A percentile compares a stretch with the other conserved stretches of the same genome.
phyloP scores from a whole-genome alignment of 129 eudicot genomes.

The Flaveria linearis region DNA sequence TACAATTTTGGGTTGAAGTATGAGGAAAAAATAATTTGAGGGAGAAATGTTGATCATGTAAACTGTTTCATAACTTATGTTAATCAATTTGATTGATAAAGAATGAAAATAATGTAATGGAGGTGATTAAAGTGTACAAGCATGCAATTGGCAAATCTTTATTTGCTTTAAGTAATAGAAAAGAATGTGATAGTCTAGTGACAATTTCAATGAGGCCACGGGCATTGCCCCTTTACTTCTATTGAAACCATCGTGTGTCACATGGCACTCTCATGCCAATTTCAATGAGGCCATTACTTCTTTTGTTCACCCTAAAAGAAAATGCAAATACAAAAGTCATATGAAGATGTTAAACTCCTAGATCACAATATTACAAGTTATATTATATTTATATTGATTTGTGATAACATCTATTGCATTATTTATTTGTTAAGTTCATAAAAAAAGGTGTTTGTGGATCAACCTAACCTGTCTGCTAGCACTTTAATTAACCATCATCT shows the following conservation, averaged over 20 bases:
- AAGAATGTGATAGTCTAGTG: background rate
- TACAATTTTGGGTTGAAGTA: background rate
- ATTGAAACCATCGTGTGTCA: no score
- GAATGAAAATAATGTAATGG: background rate
- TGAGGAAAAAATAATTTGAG: background rate
- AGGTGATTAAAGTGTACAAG: background rate
- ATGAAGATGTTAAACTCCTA: background rate
- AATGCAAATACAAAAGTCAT: background rate
- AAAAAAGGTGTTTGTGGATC: background rate
- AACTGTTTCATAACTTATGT: background rate
- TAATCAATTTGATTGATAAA: background rate
- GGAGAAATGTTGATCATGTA: background rate
- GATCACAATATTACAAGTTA: background rate
- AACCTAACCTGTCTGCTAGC: background rate
- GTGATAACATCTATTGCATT: background rate
- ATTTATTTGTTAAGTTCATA: background rate
- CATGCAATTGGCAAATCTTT: background rate
- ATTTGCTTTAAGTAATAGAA: background rate
- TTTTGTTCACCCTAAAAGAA: background rate
- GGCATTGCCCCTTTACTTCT: no score
- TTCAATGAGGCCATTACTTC: no score
- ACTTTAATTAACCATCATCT: background rate
- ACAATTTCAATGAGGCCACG: background rate
- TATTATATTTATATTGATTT: background rate
- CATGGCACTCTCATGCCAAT: no score